Percentiles rank a stretch among this genome's conserved stretches.
Evolutionary conservation across 306 rosid genomes (phyloP).

Genomic region (Corylus heterophylla): DNA sequence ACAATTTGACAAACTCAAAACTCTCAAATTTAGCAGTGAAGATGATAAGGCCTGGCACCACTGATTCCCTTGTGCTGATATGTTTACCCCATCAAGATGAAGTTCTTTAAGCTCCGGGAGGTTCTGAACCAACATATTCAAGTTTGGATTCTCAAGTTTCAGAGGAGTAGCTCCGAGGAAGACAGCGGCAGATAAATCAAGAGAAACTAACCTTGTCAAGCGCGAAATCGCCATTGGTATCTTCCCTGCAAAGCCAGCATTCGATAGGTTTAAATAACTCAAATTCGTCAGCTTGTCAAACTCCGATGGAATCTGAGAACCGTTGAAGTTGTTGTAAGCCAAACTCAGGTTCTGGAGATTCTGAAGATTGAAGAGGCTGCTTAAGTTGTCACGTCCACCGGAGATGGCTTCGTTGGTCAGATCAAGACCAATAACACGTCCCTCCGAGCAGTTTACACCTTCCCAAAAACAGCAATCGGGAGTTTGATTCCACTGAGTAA

Average conservation of each 20-base stretch:
- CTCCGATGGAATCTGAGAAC: conserved; percentile 29
- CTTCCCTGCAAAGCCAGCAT: too few relatives aligned
- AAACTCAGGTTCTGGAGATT: conserved; percentile 35
- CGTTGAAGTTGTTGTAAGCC: conserved; percentile 19
- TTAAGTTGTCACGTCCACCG: conserved; percentile 35
- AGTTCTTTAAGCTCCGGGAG: conserved; percentile 36
- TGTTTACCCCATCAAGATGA: conserved; percentile 47
- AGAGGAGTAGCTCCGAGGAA: not conserved
- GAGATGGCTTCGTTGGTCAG: conserved; percentile 32
- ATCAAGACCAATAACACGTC: conserved; percentile 24
- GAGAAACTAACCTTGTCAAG: too few relatives aligned
- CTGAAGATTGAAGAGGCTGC: conserved; percentile 34
- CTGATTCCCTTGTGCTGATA: conserved; percentile 36
- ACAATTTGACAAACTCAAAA: conserved; percentile 23
- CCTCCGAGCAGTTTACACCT: conserved; percentile 30
- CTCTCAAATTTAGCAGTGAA: conserved; percentile 14
- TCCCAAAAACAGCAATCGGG: conserved; percentile 32
- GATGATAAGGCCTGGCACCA: conserved; percentile 43
- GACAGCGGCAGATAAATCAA: too few relatives aligned
- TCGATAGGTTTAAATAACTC: too few relatives aligned
- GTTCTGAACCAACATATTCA: conserved; percentile 27
- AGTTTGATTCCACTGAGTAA: not conserved
- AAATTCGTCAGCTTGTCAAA: too few relatives aligned
- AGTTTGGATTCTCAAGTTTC: conserved; percentile 38
- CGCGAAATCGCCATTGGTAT: too few relatives aligned